Conservation (phyloP, 495 filamentous ascomycete species). For the Hyaloscypha bicolor region DNA sequence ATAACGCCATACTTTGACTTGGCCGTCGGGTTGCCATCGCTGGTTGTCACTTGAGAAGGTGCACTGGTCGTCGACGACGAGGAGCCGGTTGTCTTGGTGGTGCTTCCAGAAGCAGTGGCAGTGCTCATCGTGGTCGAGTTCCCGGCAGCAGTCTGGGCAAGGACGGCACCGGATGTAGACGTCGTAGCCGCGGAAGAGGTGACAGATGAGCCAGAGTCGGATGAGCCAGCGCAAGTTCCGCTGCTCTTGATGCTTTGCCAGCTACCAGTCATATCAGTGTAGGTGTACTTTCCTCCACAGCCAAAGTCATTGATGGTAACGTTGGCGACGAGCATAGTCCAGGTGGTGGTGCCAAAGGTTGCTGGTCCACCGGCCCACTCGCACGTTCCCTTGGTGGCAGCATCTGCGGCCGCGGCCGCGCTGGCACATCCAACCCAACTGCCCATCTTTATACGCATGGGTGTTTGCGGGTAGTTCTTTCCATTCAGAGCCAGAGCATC, state of each 20-base stretch:
- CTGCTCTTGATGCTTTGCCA: constrained; percentile 71
- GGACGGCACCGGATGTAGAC: background rate
- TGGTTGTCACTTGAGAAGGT: constrained; percentile 1
- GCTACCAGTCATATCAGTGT: constrained; percentile 71
- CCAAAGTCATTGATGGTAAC: constrained; percentile 86
- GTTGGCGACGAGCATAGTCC: constrained; percentile 79
- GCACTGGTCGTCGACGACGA: background rate
- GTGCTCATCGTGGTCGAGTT: background rate
- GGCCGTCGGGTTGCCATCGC: constrained; percentile 11
- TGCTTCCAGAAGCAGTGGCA: background rate
- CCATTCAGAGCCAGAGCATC: constrained; percentile 55
- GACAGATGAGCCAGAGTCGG: background rate
- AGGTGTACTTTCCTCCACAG: constrained; percentile 77
- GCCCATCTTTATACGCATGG: constrained; percentile 84
- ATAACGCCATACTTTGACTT: constrained; percentile 23
- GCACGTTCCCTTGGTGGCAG: constrained; percentile 72
- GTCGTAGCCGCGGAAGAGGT: background rate
- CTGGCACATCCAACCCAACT: constrained; percentile 57
- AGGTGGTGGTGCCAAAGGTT: constrained; percentile 79
- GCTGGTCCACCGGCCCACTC: constrained; percentile 84
- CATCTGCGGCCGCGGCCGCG: constrained; percentile 66
- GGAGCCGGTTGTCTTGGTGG: background rate
- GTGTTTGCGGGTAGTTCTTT: constrained; percentile 85
- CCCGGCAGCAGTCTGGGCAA: background rate
- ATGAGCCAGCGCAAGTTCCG: constrained; percentile 3